Evolutionary conservation across 1,139 yeast genomes (phyloP), one percentile per base, ranked within the genome.

Genomic region (Taiozyma onychis): DNA sequence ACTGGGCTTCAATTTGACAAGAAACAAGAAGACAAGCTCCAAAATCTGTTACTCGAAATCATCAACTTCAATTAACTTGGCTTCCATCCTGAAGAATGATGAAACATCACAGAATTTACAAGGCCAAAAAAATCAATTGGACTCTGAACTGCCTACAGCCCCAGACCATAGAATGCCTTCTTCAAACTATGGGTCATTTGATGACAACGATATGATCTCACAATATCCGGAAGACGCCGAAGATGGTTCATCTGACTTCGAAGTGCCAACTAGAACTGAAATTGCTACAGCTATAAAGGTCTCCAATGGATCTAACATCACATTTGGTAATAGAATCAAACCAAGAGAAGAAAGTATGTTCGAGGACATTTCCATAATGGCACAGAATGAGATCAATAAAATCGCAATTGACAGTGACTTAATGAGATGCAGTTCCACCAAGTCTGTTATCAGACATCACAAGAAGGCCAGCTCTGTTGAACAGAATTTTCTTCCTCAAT

Each of bases 1-100:
- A 52, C 62, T 76, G 46, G 81, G 82, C 4, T 74, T 77, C 44
- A 73, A 71, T 26, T 58, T 75, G 28, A 41, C 39, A 4, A 47
- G 58, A 46, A 51, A 49, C 2, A 50, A 48, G 27, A 52, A 53
- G 35, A 50, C 58, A 8, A 44, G 45, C 16, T 59, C 65, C 3
- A 57, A 56, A 41, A 57, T 57, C 35, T 53, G 51, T 41, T 54
- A 60, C 52, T 59, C 64, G 48, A 56, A 63, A 41, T 60, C 69
- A 3, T 56, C 70, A 5, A 67, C 71, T 39, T 57, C 65, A n/a
- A 60, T 59, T 46, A 60, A 71, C 49, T 73, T 76, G 55, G 73
- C 78, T 30, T 73, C 78, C 6, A 73, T 78, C 47, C 47, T 58
- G 50, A 54, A 52, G 42, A 30, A 35, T n/a, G 44, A 44, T n/a